Conservation (phyloP, 371 early-diverging fungal genomes). For the Zychaea mexicana region DNA sequence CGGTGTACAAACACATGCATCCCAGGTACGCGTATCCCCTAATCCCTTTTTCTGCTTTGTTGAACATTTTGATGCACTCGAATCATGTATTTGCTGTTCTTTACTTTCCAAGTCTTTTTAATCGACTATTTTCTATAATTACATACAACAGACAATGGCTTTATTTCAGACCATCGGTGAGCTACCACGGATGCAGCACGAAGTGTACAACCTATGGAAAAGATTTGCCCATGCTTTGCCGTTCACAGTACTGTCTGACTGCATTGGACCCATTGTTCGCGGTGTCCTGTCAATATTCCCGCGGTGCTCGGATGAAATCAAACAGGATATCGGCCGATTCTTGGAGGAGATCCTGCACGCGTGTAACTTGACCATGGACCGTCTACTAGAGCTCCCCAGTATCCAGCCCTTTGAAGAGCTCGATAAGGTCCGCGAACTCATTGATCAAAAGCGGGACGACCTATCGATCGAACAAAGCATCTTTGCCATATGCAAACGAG, state of each 20-base stretch:
- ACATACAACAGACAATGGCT: constrained; percentile 4
- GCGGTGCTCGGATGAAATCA: not conserved
- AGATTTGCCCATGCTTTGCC: constrained; percentile 5
- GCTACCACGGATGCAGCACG: constrained; percentile 3
- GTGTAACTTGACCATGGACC: not conserved
- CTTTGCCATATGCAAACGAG: not conserved
- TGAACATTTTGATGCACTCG: too few relatives aligned
- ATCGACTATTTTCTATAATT: not conserved
- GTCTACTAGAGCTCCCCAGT: constrained; percentile 13
- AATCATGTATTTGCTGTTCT: too few relatives aligned
- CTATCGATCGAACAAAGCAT: not conserved
- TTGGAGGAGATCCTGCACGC: not conserved
- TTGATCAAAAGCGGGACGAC: constrained; percentile 1
- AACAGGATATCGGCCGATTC: not conserved
- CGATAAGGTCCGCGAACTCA: not conserved
- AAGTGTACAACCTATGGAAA: constrained; percentile 14
- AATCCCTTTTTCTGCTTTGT: too few relatives aligned
- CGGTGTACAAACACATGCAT: constrained; percentile 1
- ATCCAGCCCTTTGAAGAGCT: constrained; percentile 29
- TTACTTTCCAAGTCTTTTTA: too few relatives aligned
- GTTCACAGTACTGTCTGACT: not conserved
- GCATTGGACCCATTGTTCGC: constrained; percentile 7
- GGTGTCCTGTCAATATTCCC: constrained; percentile 5
- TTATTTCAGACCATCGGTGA: constrained; percentile 12
- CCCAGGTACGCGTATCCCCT: too few relatives aligned